Evolutionary conservation across 768 basidiomycete genomes (phyloP).

Genomic region (Xerocomellus amylosporus): DNA sequence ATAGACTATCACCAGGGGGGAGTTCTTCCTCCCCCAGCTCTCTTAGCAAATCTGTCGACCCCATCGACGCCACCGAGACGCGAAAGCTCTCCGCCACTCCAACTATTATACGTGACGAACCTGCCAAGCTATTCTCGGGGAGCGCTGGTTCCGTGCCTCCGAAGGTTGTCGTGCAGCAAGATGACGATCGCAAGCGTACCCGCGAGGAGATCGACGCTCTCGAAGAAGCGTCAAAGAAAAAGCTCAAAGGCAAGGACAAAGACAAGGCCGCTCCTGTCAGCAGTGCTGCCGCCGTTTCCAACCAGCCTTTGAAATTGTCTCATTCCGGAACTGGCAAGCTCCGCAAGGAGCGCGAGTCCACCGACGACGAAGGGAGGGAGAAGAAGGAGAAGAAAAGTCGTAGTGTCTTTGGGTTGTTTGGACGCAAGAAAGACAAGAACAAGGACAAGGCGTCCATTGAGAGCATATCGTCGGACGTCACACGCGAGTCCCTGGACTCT

Average conservation of each 20-base stretch:
- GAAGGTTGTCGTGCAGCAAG: slow-evolving; percentile 43
- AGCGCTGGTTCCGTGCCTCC: slow-evolving; percentile 32
- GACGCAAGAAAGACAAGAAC: slow-evolving; percentile 71
- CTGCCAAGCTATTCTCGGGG: slow-evolving; percentile 17
- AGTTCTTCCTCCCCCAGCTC: slow-evolving; percentile 30
- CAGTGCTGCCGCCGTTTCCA: slow-evolving; percentile 28
- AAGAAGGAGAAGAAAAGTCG: slow-evolving; percentile 65
- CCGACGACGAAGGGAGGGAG: slow-evolving; percentile 50
- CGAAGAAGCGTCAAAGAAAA: slow-evolving; percentile 48
- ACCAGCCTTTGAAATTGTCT: slow-evolving; percentile 14
- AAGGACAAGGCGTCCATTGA: slow-evolving; percentile 56
- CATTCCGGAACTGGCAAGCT: slow-evolving; percentile 33
- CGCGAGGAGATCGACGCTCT: slow-evolving; percentile 48
- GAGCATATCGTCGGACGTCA: slow-evolving; percentile 50
- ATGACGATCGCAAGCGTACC: slow-evolving; percentile 52
- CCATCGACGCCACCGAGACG: slow-evolving; percentile 68
- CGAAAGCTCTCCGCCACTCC: slow-evolving; percentile 78
- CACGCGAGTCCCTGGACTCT: slow-evolving; percentile 62
- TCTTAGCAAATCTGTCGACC: slow-evolving; percentile 49
- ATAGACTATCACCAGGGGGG: slow-evolving; percentile 39
- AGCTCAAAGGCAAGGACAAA: slow-evolving; percentile 48
- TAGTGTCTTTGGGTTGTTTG: slow-evolving; percentile 77
- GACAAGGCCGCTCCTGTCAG: slow-evolving; percentile 39
- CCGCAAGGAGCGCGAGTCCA: slow-evolving; percentile 43
- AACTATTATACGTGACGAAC: slow-evolving; percentile 61